Evolutionary conservation across 108 stramenopile genomes (phyloP).

Genomic region (Phaeodactylum tricornutum): DNA sequence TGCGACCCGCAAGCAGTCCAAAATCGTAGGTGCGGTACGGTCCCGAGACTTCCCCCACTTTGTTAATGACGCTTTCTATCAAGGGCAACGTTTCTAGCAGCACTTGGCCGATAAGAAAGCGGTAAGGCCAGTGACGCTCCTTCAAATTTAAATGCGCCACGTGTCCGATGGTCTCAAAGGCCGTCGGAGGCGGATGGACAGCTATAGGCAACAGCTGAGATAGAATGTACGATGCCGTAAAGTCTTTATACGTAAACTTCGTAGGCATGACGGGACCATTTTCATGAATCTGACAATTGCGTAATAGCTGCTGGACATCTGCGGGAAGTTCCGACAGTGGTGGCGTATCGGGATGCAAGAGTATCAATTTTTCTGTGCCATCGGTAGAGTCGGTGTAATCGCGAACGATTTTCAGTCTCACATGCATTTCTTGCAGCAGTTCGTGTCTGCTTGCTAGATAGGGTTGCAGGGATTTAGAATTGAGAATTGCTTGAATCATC

Average conservation of each 20-base stretch:
- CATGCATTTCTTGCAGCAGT: conserved; percentile 45
- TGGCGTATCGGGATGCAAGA: conserved; percentile 12
- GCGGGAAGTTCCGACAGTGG: not conserved
- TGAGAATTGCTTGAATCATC: conserved; percentile 13
- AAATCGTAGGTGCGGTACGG: conserved; percentile 88
- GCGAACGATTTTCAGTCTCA: conserved; percentile 51
- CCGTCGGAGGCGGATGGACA: conserved; percentile 54
- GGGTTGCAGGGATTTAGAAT: conserved; percentile 14
- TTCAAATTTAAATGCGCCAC: conserved; percentile 93
- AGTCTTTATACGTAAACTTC: conserved; percentile 33
- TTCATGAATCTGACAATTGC: not conserved
- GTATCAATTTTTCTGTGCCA: conserved; percentile 9
- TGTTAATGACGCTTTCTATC: conserved; percentile 90
- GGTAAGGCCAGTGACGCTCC: conserved; percentile 63
- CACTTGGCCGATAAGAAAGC: conserved; percentile 81
- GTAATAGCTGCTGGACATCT: conserved; percentile 1
- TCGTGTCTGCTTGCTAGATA: conserved; percentile 39
- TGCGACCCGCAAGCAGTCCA: conserved; percentile 83
- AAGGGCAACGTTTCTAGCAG: conserved; percentile 72
- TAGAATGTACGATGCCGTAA: conserved; percentile 54
- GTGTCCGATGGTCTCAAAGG: conserved; percentile 94
- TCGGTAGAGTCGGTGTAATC: conserved; percentile 7
- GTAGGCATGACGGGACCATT: conserved; percentile 17
- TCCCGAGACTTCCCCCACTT: conserved; percentile 86
- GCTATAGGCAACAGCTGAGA: conserved; percentile 43